Evolutionary conservation across 2,329 filamentous ascomycete species (phyloP), one percentile per base, ranked within the genome.

Genomic region (Septoria petroselini): DNA sequence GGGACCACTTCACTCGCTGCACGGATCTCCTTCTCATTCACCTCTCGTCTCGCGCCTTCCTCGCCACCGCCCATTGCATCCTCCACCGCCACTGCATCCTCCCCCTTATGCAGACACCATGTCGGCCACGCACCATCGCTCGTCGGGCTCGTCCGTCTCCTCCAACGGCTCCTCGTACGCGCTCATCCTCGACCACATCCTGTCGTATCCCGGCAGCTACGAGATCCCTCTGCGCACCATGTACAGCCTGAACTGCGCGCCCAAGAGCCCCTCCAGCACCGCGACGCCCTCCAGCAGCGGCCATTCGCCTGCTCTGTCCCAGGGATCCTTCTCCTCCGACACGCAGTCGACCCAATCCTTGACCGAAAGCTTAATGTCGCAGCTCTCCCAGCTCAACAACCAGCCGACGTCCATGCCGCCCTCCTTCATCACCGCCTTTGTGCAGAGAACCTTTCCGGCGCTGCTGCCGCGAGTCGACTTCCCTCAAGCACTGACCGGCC

Each of bases 151-250:
- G 12, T 63, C 60, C 19, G 50, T 55, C 35, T 59, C 57, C 35
- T 76, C 63, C 67, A 71, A 53, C 74, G 77, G 74, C 53, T 66
- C 66, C 2, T 52, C 66, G 11, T 68, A 69, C 52, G 63, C 66
- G 44, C 61, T 68, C 51, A 79, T 82, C 53, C 71, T 82, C 41
- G 79, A 82, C 50, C 79, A 82, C 63, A 73, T 82, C 50, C 68
- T 83, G 45, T 76, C 77, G 50, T 82, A 84, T 62, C 80, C 81
- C 7, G 76, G 74, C 60, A 78, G 74, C 58, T 84, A 85, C 62
- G 82, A 85, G 60, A 80, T 85, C 25, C 82, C 82, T 15, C 73
- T 85, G 21, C 78, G 82, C 50, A 84, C 80, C 55, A 84, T 85
- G 79, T 85, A 84, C 70, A 77, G 77, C 19, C 73, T 85, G 65